A percentile compares a stretch with the other conserved stretches of the same genome.
Conservation (phyloP, 2,329 filamentous ascomycete genomes). For the Nigrospora sphaerica region DNA sequence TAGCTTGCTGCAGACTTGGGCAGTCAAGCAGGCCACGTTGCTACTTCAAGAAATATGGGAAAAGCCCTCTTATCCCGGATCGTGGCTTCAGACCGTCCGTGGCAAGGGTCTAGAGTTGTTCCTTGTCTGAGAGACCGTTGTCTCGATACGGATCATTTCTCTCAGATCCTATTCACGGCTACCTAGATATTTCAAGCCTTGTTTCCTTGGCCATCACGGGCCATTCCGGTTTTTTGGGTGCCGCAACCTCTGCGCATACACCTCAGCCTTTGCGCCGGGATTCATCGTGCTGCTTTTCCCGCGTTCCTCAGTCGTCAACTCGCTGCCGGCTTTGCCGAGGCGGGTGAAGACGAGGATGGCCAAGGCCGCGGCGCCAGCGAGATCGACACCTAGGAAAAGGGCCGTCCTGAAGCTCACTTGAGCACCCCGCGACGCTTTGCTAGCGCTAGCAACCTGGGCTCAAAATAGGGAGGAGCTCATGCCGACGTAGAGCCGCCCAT, state of each 20-base stretch:
- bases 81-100: slow-evolving; percentile 1
- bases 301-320: slow-evolving; percentile 47
- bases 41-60: slow-evolving; percentile 1
- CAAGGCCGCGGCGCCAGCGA: slow-evolving; percentile 5
- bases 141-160: too few species aligned
- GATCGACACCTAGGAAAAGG: slow-evolving; percentile 57
- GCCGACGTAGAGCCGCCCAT: slow-evolving; percentile 60
- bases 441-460: slow-evolving; percentile 48
- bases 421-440: slow-evolving; percentile 31
- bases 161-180: too few species aligned
- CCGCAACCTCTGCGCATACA: too few species aligned
- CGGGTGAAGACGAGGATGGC: slow-evolving; percentile 41
- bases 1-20: not conserved
- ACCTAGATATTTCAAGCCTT: too few species aligned
- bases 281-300: not conserved
- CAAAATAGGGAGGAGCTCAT: slow-evolving; percentile 59
- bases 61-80: not conserved
- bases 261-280: too few species aligned
- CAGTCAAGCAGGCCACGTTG: not conserved
- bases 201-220: too few species aligned
- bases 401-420: slow-evolving; percentile 52
- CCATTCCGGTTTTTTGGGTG: too few species aligned
- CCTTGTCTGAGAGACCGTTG: not conserved
- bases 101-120: slow-evolving; percentile 9
- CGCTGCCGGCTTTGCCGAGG: slow-evolving; percentile 46